Evolutionary conservation across 2,329 filamentous ascomycete genomes (phyloP), one percentile per base, ranked within the genome.

Genomic region (Calonectria montana): DNA sequence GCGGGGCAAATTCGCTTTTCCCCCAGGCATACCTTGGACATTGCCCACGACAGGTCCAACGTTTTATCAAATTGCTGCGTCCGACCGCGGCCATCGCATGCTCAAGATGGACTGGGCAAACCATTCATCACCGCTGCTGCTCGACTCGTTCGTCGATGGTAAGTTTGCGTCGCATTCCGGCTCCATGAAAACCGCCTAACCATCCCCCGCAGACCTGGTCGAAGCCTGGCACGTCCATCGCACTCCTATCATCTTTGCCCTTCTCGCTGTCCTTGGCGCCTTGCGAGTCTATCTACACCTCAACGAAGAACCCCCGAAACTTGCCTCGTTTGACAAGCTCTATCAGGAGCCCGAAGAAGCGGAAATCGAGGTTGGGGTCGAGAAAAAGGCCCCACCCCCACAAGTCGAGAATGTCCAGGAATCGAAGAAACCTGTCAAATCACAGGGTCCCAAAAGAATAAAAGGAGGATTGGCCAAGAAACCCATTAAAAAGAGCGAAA

Each of bases 171-270:
- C 3, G 35, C 43, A 13, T 45, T 64, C 31, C 47, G 15, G 37
- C 50, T 18, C n/a, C n/a, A 31, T 64, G 57, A 27, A 27, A 66
- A 61, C 41, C 70, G 65, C 31, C 67, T 57, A 21, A 70, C 70
- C 68, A 70, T 50, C 74, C 63, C 63, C 37, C 21, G 53, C 66
- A 85, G 84, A 83, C 55, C 62, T 83, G 68, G 77, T 87, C 13
- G 84, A 86, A 57, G 69, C 83, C 12, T 89, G 87, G 87, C 87
- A 89, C 74, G 73, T 80, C 62, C 82, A 88, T 71, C 85, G 87
- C 25, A 85, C 86, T 18, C 81, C 84, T 1, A 83, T 88, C 31
- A 81, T 88, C 18, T 75, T 88, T 4, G 78, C 80, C 41, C 75
- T 82, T 2, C 81, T 87, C 64, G 72, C 82, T 2, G 53, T 82